Evolutionary conservation across 768 basidiomycete genomes (phyloP).

Genomic region (Tubosaeta sp.): DNA sequence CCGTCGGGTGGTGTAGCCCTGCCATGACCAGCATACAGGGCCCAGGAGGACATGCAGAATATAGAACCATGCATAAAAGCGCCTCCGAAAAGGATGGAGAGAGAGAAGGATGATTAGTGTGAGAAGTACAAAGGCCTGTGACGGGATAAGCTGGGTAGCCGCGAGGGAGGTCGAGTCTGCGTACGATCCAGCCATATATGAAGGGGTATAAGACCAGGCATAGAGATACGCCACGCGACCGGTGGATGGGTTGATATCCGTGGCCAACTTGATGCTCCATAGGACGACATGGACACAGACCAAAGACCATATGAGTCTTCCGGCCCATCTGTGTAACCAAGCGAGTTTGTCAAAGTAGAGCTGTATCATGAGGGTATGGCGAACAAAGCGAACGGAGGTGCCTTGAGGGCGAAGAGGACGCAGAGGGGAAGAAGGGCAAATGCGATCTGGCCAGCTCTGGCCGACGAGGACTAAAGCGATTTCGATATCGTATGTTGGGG

Average conservation of each 20-base stretch:
- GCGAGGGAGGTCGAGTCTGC: slow-evolving; percentile 17
- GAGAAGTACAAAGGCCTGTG: slow-evolving; percentile 52
- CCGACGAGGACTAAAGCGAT: slow-evolving; percentile 69
- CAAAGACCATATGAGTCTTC: slow-evolving; percentile 64
- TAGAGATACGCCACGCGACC: slow-evolving; percentile 43
- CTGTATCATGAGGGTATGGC: slow-evolving; percentile 56
- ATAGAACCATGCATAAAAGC: slow-evolving; percentile 64
- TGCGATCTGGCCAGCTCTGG: slow-evolving; percentile 62
- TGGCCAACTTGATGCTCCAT: slow-evolving; percentile 65
- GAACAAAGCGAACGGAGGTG: slow-evolving; percentile 67
- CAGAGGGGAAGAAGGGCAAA: slow-evolving; percentile 71
- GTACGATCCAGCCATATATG: slow-evolving; percentile 55
- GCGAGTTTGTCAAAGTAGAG: slow-evolving; percentile 75
- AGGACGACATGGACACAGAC: slow-evolving; percentile 55
- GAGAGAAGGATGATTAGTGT: slow-evolving; percentile 52
- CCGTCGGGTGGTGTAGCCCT: slow-evolving; percentile 62
- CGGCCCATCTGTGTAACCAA: slow-evolving; percentile 68
- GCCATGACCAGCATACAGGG: slow-evolving; percentile 57
- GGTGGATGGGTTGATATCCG: slow-evolving; percentile 43
- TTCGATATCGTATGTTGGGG: slow-evolving; percentile 62
- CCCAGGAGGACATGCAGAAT: slow-evolving; percentile 59
- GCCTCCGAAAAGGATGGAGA: slow-evolving; percentile 44
- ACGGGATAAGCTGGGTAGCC: slow-evolving; percentile 1
- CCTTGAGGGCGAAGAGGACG: slow-evolving; percentile 66
- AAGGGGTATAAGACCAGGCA: slow-evolving; percentile 59